Percentiles rank a stretch among this genome's conserved stretches.
Evolutionary conservation across 176 grass and related monocot genomes (phyloP).

Genomic region (Bothriochloa decipiens): DNA sequence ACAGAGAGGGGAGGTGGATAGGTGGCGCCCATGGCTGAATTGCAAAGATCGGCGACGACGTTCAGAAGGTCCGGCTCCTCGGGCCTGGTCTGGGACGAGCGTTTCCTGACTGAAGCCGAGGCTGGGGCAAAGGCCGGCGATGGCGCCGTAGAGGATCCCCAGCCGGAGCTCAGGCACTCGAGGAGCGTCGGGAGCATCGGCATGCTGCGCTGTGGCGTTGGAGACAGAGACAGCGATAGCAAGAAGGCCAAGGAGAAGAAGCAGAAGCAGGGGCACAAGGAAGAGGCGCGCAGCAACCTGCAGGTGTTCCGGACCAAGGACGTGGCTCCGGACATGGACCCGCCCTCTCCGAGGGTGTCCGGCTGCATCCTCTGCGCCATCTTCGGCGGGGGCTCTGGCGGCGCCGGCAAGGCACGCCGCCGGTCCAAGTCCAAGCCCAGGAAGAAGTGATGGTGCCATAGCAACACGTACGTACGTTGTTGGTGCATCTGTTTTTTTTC

Average conservation of each 20-base stretch:
- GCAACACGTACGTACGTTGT: not conserved
- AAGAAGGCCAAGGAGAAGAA: constrained; percentile 35
- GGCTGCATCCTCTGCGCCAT: constrained; percentile 78
- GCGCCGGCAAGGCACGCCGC: not conserved
- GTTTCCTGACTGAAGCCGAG: constrained; percentile 56
- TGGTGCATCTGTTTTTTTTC: not conserved
- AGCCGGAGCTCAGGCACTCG: constrained; percentile 66
- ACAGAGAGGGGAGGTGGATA: constrained; percentile 26
- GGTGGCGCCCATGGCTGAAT: constrained; percentile 59
- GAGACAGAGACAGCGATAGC: not conserved
- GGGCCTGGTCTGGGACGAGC: constrained; percentile 79
- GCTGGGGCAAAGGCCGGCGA: constrained; percentile 12
- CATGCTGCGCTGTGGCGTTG: constrained; percentile 36
- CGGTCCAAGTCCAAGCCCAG: constrained; percentile 40
- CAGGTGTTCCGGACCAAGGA: constrained; percentile 60
- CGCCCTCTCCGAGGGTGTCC: constrained; percentile 73
- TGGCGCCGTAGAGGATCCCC: constrained; percentile 5
- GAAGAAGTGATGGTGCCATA: constrained; percentile 38
- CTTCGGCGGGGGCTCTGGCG: constrained; percentile 43
- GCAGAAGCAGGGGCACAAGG: constrained; percentile 39
- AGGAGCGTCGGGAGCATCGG: constrained; percentile 60
- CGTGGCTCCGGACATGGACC: constrained; percentile 67
- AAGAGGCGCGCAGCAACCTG: constrained; percentile 31
- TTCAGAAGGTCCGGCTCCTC: constrained; percentile 92
- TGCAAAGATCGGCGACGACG: constrained; percentile 83